Evolutionary conservation across 192 early-diverging fungal species (phyloP).

Genomic region (Funneliformis geosporum): DNA sequence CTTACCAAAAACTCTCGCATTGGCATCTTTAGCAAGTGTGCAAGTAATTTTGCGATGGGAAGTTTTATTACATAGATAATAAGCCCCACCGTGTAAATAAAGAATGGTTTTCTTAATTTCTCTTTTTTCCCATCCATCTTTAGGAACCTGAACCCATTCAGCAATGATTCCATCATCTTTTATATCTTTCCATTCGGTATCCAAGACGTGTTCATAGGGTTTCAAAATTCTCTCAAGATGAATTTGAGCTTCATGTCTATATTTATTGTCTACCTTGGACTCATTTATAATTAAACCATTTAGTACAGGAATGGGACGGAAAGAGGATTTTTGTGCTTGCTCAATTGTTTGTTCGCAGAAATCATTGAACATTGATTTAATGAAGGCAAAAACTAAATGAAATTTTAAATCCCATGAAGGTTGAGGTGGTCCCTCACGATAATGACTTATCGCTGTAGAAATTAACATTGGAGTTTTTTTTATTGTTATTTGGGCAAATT

Average conservation of each 20-base stretch:
- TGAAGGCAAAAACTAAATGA: constrained; percentile 36
- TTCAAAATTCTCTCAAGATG: constrained; percentile 38
- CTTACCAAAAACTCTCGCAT: constrained; percentile 48
- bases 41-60: constrained; percentile 45
- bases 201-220: constrained; percentile 40
- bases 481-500: no score
- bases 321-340: constrained; percentile 39
- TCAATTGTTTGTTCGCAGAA: constrained; percentile 39
- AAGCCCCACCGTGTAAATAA: constrained; percentile 79
- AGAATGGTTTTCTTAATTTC: constrained; percentile 60
- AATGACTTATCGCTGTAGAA: constrained; percentile 36
- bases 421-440: constrained; percentile 43
- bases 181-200: constrained; percentile 51
- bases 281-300: constrained; percentile 34
- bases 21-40: constrained; percentile 52
- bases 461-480: constrained; percentile 35
- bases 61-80: constrained; percentile 45
- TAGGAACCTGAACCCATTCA: constrained; percentile 44
- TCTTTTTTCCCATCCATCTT: constrained; percentile 28
- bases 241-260: constrained; percentile 41
- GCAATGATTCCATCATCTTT: constrained; percentile 35
- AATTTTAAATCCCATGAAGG: constrained; percentile 47
- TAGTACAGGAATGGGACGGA: constrained; percentile 18
- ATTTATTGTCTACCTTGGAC: constrained; percentile 33
- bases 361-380: constrained; percentile 38